Evolutionary conservation across 73 alveolate species (phyloP).

Genomic region (Urostyla sp.): DNA sequence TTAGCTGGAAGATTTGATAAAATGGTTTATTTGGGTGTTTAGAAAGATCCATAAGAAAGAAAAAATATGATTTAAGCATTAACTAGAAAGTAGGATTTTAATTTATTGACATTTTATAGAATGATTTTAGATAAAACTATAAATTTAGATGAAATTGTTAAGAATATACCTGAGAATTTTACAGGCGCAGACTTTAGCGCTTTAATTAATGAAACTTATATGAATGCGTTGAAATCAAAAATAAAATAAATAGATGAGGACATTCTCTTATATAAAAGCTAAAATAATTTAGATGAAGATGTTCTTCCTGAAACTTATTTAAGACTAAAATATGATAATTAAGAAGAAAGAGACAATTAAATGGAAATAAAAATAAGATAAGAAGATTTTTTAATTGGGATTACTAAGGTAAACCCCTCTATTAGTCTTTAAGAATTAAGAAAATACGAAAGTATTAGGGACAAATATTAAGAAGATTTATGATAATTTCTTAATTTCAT

Average conservation of each 20-base stretch:
- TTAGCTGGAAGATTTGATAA: constrained; percentile 96
- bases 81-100: constrained; percentile 77
- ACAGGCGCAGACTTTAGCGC: constrained; percentile 94
- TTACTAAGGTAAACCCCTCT: constrained; percentile 61
- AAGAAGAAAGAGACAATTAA: constrained; percentile 8
- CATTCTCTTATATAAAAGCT: constrained; percentile 7
- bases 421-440: constrained; percentile 65
- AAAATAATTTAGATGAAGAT: constrained; percentile 33
- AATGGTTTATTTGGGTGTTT: constrained; percentile 85
- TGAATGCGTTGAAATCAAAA: constrained; percentile 78
- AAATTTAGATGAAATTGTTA: constrained; percentile 68
- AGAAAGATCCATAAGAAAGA: constrained; percentile 76
- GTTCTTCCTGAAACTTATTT: constrained; percentile 57
- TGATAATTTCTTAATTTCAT: background rate
- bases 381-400: constrained; percentile 61
- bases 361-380: constrained; percentile 9
- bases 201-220: constrained; percentile 75
- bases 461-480: constrained; percentile 35
- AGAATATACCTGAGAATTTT: constrained; percentile 79
- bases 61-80: constrained; percentile 77
- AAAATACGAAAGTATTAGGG: constrained; percentile 64
- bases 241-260: constrained; percentile 63
- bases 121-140: constrained; percentile 60
- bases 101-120: too few relatives aligned
- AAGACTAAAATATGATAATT: constrained; percentile 47